Evolutionary conservation across 2,329 filamentous ascomycete genomes (phyloP), one percentile per base, ranked within the genome.

Genomic region (Diaporthe helianthi): DNA sequence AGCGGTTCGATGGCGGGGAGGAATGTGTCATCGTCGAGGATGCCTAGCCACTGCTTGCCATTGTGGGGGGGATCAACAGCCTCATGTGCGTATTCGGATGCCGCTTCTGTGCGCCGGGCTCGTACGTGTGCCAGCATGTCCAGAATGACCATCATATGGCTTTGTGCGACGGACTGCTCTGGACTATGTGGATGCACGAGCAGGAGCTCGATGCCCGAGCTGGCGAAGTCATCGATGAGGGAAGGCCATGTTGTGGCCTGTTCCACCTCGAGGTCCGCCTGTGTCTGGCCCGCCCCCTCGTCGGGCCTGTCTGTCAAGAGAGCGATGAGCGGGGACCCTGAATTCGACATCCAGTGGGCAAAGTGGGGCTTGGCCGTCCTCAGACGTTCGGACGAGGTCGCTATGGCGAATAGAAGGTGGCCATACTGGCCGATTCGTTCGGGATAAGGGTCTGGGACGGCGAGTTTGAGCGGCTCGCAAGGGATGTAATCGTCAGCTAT

Each of bases 1-100:
- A 88, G 77, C 1, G 80, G 79, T 47, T 83, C 76, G 65, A 88
- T 81, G 3, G 83, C 85, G 4, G 83, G 81, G 74, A 87, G 87
- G 74, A 88, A 88, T 0, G 86, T 89, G 68, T 89, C 86, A 71
- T 89, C 86, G 73, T 88, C 86, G 53, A 88, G 83, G 64, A 88
- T 79, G 52, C 82, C 83, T 22, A 81, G 82, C 86, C 86, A 88
- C 54, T 80, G 78, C 0, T 84, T 86, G 22, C 78, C 74, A 0
- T 80, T 75, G 17, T 77, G 80, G 44, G 78, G 73, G 1, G 33
- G 58, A 5, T 22, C 26, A 44, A 9, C 19, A n/a, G 41, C 58
- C 19, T 44, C 38, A 17, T 44, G 36, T 6, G 54, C 36, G 22
- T 44, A 44, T 38, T 24, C 41, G n/a, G 58, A 31, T 1, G 26